Conservation (phyloP, 2,329 filamentous ascomycete species). For the Diaporthe capsici region DNA sequence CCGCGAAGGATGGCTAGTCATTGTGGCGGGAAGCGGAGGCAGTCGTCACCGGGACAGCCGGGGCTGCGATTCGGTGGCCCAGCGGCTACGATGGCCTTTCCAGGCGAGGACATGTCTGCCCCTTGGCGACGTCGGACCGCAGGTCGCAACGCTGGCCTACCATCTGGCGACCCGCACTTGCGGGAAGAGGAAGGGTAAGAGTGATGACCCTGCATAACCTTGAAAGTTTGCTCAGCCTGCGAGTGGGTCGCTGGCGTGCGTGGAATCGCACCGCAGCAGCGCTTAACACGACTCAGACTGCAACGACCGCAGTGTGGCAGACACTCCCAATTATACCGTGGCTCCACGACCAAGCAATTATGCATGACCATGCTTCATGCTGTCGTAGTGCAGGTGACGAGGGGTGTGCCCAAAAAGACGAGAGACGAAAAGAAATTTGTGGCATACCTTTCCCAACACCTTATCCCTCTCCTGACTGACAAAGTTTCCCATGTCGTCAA, state of each 20-base stretch:
- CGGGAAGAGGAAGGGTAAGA: conserved; percentile 1
- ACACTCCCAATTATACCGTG: conserved; percentile 32
- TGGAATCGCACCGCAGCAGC: conserved; percentile 32
- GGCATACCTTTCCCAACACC: conserved; percentile 82
- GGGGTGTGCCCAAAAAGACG: conserved; percentile 35
- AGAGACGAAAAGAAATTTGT: conserved; percentile 37
- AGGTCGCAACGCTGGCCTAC: conserved; percentile 19
- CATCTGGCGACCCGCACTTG: conserved; percentile 6
- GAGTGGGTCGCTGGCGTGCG: conserved; percentile 28
- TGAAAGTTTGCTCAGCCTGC: conserved; percentile 19
- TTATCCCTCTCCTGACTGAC: conserved; percentile 89
- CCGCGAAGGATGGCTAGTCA: conserved; percentile 31
- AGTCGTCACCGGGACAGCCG: conserved; percentile 26
- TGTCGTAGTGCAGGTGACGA: conserved; percentile 35
- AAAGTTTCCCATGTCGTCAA: conserved; percentile 88
- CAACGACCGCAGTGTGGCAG: conserved; percentile 11
- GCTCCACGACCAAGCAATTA: conserved; percentile 18
- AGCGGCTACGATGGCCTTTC: conserved; percentile 34
- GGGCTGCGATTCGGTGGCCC: conserved; percentile 23
- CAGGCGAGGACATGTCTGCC: conserved; percentile 1
- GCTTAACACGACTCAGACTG: conserved; percentile 25
- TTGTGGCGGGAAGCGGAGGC: conserved; percentile 6
- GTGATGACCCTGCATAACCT: conserved; percentile 25
- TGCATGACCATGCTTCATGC: conserved; percentile 8
- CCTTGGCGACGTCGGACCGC: background rate